phyloP scores from a whole-genome alignment of 805 yeast species.

The Saccharomycopsis sp. region DNA sequence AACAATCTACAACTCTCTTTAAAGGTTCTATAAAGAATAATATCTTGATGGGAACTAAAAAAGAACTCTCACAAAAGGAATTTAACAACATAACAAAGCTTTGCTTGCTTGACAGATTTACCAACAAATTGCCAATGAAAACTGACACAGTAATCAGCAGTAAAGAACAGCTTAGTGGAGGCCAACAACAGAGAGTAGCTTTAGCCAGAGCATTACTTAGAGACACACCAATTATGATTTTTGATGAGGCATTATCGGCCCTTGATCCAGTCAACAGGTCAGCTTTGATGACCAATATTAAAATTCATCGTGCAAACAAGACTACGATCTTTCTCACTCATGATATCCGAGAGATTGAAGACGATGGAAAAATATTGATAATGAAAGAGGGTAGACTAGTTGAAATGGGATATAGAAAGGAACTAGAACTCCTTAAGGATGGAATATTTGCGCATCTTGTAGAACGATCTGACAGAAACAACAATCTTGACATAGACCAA shows the following conservation, averaged over 20 bases:
- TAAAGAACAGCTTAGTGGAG: slow-evolving; percentile 67
- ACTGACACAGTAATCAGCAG: slow-evolving; percentile 40
- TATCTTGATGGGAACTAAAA: slow-evolving; percentile 43
- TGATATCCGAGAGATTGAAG: slow-evolving; percentile 51
- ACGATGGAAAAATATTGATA: slow-evolving; percentile 51
- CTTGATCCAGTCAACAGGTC: slow-evolving; percentile 51
- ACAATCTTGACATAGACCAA: background rate
- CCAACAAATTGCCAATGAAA: slow-evolving; percentile 47
- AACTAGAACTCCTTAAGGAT: slow-evolving; percentile 23
- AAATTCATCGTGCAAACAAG: slow-evolving; percentile 53
- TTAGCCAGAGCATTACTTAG: slow-evolving; percentile 76
- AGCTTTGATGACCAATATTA: slow-evolving; percentile 43
- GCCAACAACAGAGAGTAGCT: slow-evolving; percentile 80
- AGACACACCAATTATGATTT: slow-evolving; percentile 65
- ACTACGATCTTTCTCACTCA: slow-evolving; percentile 85
- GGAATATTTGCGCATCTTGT: background rate
- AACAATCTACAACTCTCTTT: slow-evolving; percentile 64
- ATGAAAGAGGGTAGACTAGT: slow-evolving; percentile 53
- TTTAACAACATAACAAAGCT: slow-evolving; percentile 24
- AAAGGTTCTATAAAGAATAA: slow-evolving; percentile 58
- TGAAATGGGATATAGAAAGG: slow-evolving; percentile 37
- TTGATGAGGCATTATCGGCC: slow-evolving; percentile 87
- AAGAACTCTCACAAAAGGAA: slow-evolving; percentile 17
- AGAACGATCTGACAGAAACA: background rate
- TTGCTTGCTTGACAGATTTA: slow-evolving; percentile 48